Evolutionary conservation across 1,139 yeast species (phyloP).

Genomic region (Kodamaea anthophila): DNA sequence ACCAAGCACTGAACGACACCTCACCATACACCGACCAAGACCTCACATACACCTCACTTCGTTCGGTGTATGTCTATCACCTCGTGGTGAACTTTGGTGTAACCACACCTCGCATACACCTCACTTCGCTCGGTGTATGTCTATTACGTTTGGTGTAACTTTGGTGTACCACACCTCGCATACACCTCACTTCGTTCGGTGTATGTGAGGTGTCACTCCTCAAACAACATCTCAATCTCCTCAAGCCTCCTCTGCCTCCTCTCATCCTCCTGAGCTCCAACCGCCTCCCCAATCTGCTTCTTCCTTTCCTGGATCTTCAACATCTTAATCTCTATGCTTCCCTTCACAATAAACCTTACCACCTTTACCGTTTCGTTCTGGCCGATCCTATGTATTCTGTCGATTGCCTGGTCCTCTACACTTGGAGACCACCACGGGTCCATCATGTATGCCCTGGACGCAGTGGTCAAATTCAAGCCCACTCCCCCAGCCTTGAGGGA

Average conservation of each 20-base stretch:
- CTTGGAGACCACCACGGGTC: constrained; percentile 99
- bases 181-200: neutral
- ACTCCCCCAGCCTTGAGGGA: constrained; percentile 95
- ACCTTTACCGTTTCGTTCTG: constrained; percentile 72
- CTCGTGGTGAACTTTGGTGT: no score
- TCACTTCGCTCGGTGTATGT: no score
- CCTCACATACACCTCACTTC: no score
- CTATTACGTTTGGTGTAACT: no score
- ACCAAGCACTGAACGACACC: no score
- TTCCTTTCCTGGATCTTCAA: constrained; percentile 81
- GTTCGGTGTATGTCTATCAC: no score
- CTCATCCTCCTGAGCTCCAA: constrained; percentile 74
- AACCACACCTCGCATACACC: no score
- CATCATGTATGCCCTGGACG: constrained; percentile 84
- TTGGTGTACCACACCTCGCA: no score
- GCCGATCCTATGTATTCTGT: constrained; percentile 88
- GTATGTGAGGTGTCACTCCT: constrained; percentile 23
- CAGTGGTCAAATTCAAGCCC: constrained; percentile 83
- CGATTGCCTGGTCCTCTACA: constrained; percentile 91
- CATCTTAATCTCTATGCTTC: constrained; percentile 89
- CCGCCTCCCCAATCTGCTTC: constrained; percentile 78
- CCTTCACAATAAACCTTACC: constrained; percentile 71
- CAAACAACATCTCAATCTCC: constrained; percentile 74
- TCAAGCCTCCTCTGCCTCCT: constrained; percentile 70
- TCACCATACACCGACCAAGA: no score